Base-by-base conservation (phyloP, 2,329 filamentous ascomycete species). In the Trichoderma harzianum region DNA sequence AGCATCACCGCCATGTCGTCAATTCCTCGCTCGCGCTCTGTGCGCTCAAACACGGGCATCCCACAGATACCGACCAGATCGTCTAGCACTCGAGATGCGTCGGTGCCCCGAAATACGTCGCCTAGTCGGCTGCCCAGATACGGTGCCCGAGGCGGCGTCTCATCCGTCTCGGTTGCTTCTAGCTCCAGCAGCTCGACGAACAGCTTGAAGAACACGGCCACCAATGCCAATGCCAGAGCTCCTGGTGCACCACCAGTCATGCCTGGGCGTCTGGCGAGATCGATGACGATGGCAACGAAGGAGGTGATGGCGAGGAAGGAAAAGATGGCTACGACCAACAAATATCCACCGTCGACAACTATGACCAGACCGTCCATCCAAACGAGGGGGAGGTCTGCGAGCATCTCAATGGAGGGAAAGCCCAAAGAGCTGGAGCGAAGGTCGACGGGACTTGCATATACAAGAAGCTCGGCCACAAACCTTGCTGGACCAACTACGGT, bases 51-150 rank as follows among this genome's bases (percentile, higher is more conserved):
- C 30, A 62, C 60, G 21, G 51, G 24, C 21, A 16, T 69, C 4
- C 58, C 71, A 11, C 47, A 61, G 12, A 65, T 68, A 47, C 84
- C 78, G 21, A 72, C 76, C 18, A 72, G 76, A 6, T 58, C 76
- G 61, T 72, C 74, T 24, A 67, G 73, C 55, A 72, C 57, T 28
- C 67, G 70, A 60, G 75, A 76, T 39, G 32, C 73, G 14, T 73
- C 67, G 73, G 78, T 79, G 51, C 70, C 77, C 30, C 80, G 83
- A 71, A 83, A 78, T 74, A 76, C 74, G 21, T 88, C 86, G 11
- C 86, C 86, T 2, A 88, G 84, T 76, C 83, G 86, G 51, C 79
- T 88, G 36, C 86, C 86, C 51, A 77, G 65, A 51, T 51, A 51
- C 11, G 43, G 43, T 51, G 43, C 55, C 39, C 85, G 74, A 87